Evolutionary conservation across 116 monocot species (phyloP), one percentile per base, ranked within the genome.

Genomic region (Zostera marina): DNA sequence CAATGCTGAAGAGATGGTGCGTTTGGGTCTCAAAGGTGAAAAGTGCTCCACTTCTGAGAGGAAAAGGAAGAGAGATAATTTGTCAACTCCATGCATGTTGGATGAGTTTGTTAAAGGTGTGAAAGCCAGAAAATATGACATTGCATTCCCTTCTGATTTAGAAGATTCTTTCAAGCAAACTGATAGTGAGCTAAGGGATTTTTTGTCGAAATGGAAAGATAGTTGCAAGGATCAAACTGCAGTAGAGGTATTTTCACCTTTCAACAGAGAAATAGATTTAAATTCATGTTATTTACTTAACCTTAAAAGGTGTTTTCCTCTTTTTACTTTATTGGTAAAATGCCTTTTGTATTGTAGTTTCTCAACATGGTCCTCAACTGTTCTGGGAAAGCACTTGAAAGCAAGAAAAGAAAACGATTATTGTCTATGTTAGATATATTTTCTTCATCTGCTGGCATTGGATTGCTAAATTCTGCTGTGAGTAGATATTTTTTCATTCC

Each of bases 381-480:
- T 68, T 89, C 89, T 60, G 32, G 17, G 13, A 9, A 43, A 58
- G 39, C 49, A 52, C 19, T 5, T 22, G 78, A 61, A 48, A 57
- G 59, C 26, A 72, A 61, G 52, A 70, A 62, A 38, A 75, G 24
- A 60, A 60, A 60, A 61, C 71, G 26, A 4, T 65, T 65, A 43
- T 24, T 17, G 8, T 63, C 63, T 20, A 52, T 63, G 65, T 14
- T 43, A 58, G 64, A 61, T 39, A 47, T 76, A 21, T 78, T 85
- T 66, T 80, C 69, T 40, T 47, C 52, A 16, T 70, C 73, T 61
- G 89, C 96, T 68, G 66, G 77, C 47, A 59, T 83, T 74, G 96
- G 72, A 56, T 55, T 89, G 51, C 67, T 96, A 41, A 73, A 85
- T 74, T 68, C 83, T 80, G 89, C 96, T 59, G 96, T 96, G 67